phyloP scores from a whole-genome alignment of 2,329 filamentous ascomycete species.

The Sporothrix pseudoabietina region DNA sequence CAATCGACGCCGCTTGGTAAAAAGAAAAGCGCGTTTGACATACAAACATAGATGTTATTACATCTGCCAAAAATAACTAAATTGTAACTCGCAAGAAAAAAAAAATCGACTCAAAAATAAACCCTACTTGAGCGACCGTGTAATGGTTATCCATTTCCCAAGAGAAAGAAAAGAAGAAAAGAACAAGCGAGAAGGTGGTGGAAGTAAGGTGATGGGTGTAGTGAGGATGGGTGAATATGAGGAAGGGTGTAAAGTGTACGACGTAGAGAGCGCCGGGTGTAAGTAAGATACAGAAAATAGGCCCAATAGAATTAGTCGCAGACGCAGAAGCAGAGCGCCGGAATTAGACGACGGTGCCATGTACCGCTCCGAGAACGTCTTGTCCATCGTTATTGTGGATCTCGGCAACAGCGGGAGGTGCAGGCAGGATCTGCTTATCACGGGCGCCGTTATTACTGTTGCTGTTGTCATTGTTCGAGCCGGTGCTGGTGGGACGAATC shows the following conservation, averaged over 20 bases:
- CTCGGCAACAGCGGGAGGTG: slow-evolving; percentile 21
- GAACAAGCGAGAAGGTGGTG: background rate
- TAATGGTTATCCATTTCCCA: slow-evolving; percentile 16
- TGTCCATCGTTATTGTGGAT: slow-evolving; percentile 13
- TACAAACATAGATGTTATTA: background rate
- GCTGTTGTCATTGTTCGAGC: slow-evolving; percentile 4
- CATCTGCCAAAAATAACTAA: background rate
- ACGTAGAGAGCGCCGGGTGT: background rate
- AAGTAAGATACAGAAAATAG: background rate
- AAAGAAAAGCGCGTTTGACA: slow-evolving; percentile 1
- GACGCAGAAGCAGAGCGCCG: background rate
- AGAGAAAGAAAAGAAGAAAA: background rate
- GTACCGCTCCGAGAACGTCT: slow-evolving; percentile 18
- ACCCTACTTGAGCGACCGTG: background rate
- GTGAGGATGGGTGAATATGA: background rate
- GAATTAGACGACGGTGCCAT: slow-evolving; percentile 18
- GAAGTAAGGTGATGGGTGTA: background rate
- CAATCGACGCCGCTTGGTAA: slow-evolving; percentile 5
- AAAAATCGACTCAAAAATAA: background rate
- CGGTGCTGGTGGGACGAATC: slow-evolving; percentile 19
- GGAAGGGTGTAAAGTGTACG: background rate
- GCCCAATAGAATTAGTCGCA: background rate
- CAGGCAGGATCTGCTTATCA: slow-evolving; percentile 23
- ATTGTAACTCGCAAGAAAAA: background rate
- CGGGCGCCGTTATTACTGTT: background rate